phyloP scores from a whole-genome alignment of 192 early-diverging fungal genomes.

The Polychytrium aggregatum region DNA sequence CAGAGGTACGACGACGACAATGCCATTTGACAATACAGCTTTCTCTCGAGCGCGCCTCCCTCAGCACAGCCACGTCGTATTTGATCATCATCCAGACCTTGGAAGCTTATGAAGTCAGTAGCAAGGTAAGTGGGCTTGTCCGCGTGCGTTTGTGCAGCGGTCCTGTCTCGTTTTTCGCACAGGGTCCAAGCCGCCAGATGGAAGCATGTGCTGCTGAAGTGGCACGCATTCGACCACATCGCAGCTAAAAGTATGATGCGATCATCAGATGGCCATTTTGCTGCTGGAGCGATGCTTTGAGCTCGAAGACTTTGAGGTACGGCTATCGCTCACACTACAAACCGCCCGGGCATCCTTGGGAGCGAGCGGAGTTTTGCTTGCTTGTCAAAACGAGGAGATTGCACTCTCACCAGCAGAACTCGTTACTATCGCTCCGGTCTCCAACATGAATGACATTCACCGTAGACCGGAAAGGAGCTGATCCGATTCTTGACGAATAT shows the following conservation, averaged over 20 bases:
- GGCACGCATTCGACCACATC: too few relatives aligned
- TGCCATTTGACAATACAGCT: neutral
- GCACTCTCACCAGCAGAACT: too few relatives aligned
- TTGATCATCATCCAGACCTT: conserved; percentile 88
- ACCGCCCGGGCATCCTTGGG: neutral
- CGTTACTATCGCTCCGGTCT: too few relatives aligned
- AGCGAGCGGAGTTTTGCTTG: too few relatives aligned
- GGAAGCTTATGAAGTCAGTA: conserved; percentile 55
- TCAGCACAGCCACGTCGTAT: conserved; percentile 85
- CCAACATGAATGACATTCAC: neutral
- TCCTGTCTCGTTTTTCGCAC: too few relatives aligned
- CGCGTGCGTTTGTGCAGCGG: too few relatives aligned
- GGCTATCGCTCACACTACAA: conserved; percentile 1
- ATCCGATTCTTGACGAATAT: conserved; percentile 68
- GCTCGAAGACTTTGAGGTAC: conserved; percentile 66
- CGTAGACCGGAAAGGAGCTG: conserved; percentile 60
- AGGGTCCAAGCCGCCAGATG: too few relatives aligned
- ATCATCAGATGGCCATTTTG: conserved; percentile 1
- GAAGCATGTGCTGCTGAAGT: neutral
- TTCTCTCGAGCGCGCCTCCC: conserved; percentile 54
- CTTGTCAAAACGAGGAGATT: too few relatives aligned
- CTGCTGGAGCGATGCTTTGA: conserved; percentile 64
- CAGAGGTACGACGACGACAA: too few relatives aligned
- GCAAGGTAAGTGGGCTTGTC: conserved; percentile 27
- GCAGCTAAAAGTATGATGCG: too few relatives aligned